phyloP scores from a whole-genome alignment of 2,329 filamentous ascomycete species.

The Macroventuria anomochaeta region DNA sequence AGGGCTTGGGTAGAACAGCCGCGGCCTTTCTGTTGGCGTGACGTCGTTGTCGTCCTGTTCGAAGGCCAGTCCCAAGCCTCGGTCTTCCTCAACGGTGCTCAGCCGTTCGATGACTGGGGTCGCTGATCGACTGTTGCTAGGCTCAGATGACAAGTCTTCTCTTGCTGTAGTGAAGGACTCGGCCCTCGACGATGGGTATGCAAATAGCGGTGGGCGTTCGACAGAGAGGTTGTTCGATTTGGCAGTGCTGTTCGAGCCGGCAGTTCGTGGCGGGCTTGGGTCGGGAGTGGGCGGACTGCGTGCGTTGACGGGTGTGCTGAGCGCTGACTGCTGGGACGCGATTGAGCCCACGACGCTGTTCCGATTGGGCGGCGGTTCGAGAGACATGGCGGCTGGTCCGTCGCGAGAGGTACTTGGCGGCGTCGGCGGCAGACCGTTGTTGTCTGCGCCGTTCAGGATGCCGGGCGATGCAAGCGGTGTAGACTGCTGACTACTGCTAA shows the following conservation, averaged over 20 bases:
- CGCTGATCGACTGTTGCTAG: conserved; percentile 37
- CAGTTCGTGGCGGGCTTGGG: conserved; percentile 45
- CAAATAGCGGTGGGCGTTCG: conserved; percentile 37
- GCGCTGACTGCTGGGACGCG: conserved; percentile 47
- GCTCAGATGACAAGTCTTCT: conserved; percentile 50
- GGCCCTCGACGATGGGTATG: conserved; percentile 52
- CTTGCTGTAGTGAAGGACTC: conserved; percentile 57
- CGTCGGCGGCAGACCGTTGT: conserved; percentile 53
- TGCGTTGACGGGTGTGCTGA: conserved; percentile 51
- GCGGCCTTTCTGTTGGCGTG: conserved; percentile 40
- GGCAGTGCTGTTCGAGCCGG: conserved; percentile 26
- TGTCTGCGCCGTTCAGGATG: conserved; percentile 37
- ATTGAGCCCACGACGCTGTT: conserved; percentile 50
- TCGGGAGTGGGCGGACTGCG: conserved; percentile 50
- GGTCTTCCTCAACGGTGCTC: conserved; percentile 41
- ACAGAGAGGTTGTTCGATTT: conserved; percentile 4
- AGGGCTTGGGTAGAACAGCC: conserved; percentile 17
- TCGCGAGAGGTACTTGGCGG: conserved; percentile 52
- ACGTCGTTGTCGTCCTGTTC: conserved; percentile 38
- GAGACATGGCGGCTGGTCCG: conserved; percentile 27
- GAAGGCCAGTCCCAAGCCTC: conserved; percentile 46
- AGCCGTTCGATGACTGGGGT: conserved; percentile 37
- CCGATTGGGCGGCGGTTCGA: conserved; percentile 45
- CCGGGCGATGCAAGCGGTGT: conserved; percentile 40
- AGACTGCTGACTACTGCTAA: conserved; percentile 34